A percentile compares a stretch with the other conserved stretches of the same genome.
These are phyloP conservation scores for Blastomyces percursus DNA, from an alignment of 2,329 filamentous ascomycete genomes.

Conservation along the genomic window DNA sequence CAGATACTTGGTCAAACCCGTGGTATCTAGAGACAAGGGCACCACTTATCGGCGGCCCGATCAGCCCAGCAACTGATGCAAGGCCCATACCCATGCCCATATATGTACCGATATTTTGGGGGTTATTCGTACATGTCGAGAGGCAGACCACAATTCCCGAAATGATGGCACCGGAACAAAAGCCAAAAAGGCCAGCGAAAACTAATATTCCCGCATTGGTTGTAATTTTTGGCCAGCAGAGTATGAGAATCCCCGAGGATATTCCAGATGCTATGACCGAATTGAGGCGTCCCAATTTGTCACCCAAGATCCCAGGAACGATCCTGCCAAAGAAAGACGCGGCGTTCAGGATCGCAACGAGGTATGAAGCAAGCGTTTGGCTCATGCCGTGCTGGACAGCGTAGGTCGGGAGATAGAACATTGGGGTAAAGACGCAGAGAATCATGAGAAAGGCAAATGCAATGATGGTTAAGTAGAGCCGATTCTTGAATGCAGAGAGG, in stretches of 20 bases:
- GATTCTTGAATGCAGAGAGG: slow-evolving; percentile 26
- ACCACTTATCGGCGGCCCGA: slow-evolving; percentile 12
- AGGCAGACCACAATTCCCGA: slow-evolving; percentile 24
- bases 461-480: slow-evolving; percentile 21
- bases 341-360: slow-evolving; percentile 56
- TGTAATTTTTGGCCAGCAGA: slow-evolving; percentile 33
- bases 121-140: slow-evolving; percentile 28
- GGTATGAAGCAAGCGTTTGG: slow-evolving; percentile 48
- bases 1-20: neutral
- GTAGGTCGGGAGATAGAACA: slow-evolving; percentile 44
- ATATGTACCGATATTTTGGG: slow-evolving; percentile 46
- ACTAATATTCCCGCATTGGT: slow-evolving; percentile 31
- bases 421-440: slow-evolving; percentile 40
- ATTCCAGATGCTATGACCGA: slow-evolving; percentile 36
- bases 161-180: slow-evolving; percentile 42
- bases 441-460: slow-evolving; percentile 32
- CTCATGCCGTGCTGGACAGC: slow-evolving; percentile 50
- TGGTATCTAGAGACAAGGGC: slow-evolving; percentile 15
- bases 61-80: slow-evolving; percentile 5
- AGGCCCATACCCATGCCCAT: slow-evolving; percentile 35
- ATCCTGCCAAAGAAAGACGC: slow-evolving; percentile 50
- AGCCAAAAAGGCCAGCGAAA: slow-evolving; percentile 38
- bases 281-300: slow-evolving; percentile 43
- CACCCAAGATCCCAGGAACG: slow-evolving; percentile 47
- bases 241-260: slow-evolving; percentile 34